A percentile compares a stretch with the other conserved stretches of the same genome.
These are phyloP conservation scores for Quercus rubra DNA, from an alignment of 306 rosid species.

Conservation along the genomic window DNA sequence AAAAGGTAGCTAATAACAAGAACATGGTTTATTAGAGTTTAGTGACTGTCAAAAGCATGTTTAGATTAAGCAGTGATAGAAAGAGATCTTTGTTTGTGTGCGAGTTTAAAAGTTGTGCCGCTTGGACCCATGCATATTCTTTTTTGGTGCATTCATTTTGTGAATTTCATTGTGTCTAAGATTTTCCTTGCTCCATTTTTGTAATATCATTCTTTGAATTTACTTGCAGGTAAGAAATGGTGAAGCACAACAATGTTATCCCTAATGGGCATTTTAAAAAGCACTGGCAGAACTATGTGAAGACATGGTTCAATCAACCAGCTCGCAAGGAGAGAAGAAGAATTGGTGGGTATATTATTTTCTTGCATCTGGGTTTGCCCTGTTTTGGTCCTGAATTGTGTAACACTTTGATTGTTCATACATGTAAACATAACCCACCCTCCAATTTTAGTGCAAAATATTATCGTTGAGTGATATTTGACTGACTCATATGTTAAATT, in stretches of 20 bases:
- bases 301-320: constrained; percentile 65
- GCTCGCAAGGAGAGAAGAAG: constrained; percentile 57
- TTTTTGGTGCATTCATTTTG: neutral
- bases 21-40: neutral
- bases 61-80: neutral
- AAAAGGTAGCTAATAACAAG: neutral
- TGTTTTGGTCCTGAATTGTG: neutral
- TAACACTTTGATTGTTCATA: neutral
- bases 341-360: constrained; percentile 25
- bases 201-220: neutral
- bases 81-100: neutral
- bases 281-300: constrained; percentile 60
- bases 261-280: constrained; percentile 53
- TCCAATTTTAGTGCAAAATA: neutral
- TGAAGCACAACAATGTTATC: constrained; percentile 57
- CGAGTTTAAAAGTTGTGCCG: neutral
- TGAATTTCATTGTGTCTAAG: neutral
- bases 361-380: neutral
- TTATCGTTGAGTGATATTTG: neutral
- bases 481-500: neutral
- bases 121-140: neutral
- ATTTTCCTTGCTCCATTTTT: neutral
- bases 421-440: neutral
- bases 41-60: neutral
- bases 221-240: constrained; percentile 42